Percentiles rank a stretch among this genome's conserved stretches.
Conservation (phyloP, 805 yeast genomes). For the Zygoascus tannicola region DNA sequence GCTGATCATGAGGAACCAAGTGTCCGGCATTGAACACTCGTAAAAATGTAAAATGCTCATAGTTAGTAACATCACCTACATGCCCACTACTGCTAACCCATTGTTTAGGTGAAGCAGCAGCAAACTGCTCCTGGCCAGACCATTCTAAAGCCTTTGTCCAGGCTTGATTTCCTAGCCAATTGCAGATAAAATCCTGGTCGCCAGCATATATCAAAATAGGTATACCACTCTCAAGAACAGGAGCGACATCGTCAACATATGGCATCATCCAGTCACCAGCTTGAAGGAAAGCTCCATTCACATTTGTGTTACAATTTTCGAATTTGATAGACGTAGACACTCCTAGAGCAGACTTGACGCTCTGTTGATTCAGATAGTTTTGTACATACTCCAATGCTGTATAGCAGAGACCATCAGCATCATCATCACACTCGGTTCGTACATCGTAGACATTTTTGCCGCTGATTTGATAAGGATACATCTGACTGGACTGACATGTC, state of each 20-base stretch:
- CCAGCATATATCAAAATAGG: constrained; percentile 92
- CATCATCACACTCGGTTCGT: constrained; percentile 38
- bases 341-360: constrained; percentile 48
- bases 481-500: constrained; percentile 65
- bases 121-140: constrained; percentile 45
- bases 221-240: constrained; percentile 52
- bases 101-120: constrained; percentile 35
- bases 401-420: constrained; percentile 51
- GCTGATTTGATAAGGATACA: constrained; percentile 49
- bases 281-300: constrained; percentile 53
- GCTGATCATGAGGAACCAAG: constrained; percentile 83
- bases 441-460: constrained; percentile 60
- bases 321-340: constrained; percentile 43
- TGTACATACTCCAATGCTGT: constrained; percentile 44
- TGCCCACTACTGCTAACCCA: constrained; percentile 25
- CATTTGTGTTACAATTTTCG: constrained; percentile 63
- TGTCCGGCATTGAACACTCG: constrained; percentile 80
- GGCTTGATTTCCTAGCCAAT: constrained; percentile 84
- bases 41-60: constrained; percentile 61
- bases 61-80: constrained; percentile 62
- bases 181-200: constrained; percentile 85
- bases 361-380: constrained; percentile 43
- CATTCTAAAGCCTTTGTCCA: constrained; percentile 68
- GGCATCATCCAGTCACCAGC: constrained; percentile 63
- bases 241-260: constrained; percentile 47